These are phyloP conservation scores for Copromyces sp. DNA, from an alignment of 495 filamentous ascomycete species.

Conservation along the genomic window DNA sequence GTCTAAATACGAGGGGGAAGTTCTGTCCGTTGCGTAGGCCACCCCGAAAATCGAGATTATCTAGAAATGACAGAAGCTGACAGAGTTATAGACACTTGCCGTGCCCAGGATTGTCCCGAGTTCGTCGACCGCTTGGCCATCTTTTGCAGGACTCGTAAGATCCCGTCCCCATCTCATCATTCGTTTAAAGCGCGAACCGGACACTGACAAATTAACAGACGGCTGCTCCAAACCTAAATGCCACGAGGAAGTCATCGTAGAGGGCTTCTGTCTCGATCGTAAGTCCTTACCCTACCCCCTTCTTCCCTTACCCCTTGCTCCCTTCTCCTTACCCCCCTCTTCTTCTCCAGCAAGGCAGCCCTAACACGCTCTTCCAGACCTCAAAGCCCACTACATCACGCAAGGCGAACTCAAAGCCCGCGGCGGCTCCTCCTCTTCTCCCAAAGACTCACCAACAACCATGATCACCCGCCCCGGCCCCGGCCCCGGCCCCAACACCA, in stretches of 20 bases:
- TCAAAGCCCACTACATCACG: slow-evolving; percentile 16
- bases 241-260: slow-evolving; percentile 11
- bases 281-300: background rate
- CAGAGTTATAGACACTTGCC: slow-evolving; percentile 13
- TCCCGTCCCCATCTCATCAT: background rate
- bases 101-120: slow-evolving; percentile 7
- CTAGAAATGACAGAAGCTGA: background rate
- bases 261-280: slow-evolving; percentile 16
- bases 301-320: background rate
- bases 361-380: slow-evolving; percentile 6
- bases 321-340: background rate
- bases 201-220: slow-evolving; percentile 2
- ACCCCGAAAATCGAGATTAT: background rate
- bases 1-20: background rate
- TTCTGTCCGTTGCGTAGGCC: slow-evolving; percentile 16
- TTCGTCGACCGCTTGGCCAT: slow-evolving; percentile 9
- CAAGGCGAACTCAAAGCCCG: slow-evolving; percentile 9
- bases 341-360: background rate
- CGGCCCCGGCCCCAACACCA: background rate
- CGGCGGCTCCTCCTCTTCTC: background rate
- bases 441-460: background rate
- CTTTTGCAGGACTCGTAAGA: slow-evolving; percentile 13
- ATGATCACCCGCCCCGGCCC: background rate
- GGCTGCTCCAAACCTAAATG: slow-evolving; percentile 13
- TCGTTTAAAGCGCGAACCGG: background rate